A percentile compares a stretch with the other conserved stretches of the same genome.
Conservation (phyloP, 2,329 filamentous ascomycete genomes). For the Claviceps arundinis region DNA sequence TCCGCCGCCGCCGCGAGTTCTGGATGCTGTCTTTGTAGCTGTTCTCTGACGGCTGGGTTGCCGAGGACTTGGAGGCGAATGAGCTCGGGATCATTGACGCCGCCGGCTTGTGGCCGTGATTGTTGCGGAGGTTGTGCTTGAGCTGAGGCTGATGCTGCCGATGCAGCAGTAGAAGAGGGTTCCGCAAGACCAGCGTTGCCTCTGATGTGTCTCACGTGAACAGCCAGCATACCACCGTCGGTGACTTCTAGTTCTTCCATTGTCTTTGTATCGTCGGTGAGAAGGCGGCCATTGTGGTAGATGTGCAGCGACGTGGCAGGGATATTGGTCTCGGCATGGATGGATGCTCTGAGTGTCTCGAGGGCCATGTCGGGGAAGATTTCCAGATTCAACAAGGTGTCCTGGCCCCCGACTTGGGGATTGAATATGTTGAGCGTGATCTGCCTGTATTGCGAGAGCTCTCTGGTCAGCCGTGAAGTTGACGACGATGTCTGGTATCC, state of each 20-base stretch:
- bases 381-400: conserved; percentile 69
- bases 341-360: conserved; percentile 72
- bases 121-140: conserved; percentile 18
- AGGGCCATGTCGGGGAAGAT: conserved; percentile 73
- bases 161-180: conserved; percentile 18
- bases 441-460: conserved; percentile 42
- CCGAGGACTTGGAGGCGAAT: conserved; percentile 72
- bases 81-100: conserved; percentile 58
- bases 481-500: neutral
- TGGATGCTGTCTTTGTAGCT: conserved; percentile 60
- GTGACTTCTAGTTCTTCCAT: conserved; percentile 67
- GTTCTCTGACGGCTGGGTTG: conserved; percentile 57
- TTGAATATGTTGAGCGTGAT: conserved; percentile 78
- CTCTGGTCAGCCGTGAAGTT: conserved; percentile 1
- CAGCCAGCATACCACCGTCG: conserved; percentile 84
- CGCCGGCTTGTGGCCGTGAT: conserved; percentile 18
- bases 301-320: conserved; percentile 64
- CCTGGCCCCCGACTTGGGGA: conserved; percentile 51
- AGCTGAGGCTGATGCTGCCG: conserved; percentile 19
- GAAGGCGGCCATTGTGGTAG: conserved; percentile 76
- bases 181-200: conserved; percentile 23
- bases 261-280: conserved; percentile 66
- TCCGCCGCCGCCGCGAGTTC: conserved; percentile 65
- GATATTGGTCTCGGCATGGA: conserved; percentile 71
- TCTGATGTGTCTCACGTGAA: conserved; percentile 58